These are phyloP conservation scores for Phytophthora melonis DNA, from an alignment of 352 stramenopile species.

Conservation along the genomic window DNA sequence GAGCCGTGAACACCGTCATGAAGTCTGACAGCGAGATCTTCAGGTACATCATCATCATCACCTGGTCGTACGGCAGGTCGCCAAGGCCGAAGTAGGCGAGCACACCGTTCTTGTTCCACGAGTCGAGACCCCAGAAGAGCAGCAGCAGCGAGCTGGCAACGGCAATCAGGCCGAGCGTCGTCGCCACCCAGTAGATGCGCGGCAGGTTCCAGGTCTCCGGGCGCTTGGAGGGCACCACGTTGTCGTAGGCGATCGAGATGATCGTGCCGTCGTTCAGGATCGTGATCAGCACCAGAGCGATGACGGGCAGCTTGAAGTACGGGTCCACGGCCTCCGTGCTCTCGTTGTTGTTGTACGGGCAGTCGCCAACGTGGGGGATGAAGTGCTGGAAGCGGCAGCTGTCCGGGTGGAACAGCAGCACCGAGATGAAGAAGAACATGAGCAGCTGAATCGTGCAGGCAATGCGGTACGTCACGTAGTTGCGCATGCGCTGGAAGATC, in stretches of 20 bases:
- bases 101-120: conserved; percentile 78
- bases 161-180: conserved; percentile 76
- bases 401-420: conserved; percentile 89
- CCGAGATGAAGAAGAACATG: conserved; percentile 94
- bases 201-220: conserved; percentile 81
- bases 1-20: conserved; percentile 92
- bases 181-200: conserved; percentile 67
- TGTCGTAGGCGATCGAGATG: conserved; percentile 92
- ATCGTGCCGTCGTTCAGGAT: conserved; percentile 96
- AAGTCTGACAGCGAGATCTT: conserved; percentile 96
- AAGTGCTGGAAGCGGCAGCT: conserved; percentile 82
- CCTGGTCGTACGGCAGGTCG: conserved; percentile 88
- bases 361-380: conserved; percentile 55
- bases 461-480: conserved; percentile 96
- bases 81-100: conserved; percentile 68
- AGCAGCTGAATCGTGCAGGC: conserved; percentile 93
- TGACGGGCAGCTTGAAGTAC: conserved; percentile 94
- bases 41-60: conserved; percentile 95
- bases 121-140: conserved; percentile 86
- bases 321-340: conserved; percentile 60
- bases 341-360: conserved; percentile 59
- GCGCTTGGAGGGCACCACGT: conserved; percentile 73
- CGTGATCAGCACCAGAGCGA: conserved; percentile 95
- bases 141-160: conserved; percentile 87
- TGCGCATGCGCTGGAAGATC: conserved; percentile 95